Conservation (phyloP, 345 rosid species). For the Acer negundo region DNA sequence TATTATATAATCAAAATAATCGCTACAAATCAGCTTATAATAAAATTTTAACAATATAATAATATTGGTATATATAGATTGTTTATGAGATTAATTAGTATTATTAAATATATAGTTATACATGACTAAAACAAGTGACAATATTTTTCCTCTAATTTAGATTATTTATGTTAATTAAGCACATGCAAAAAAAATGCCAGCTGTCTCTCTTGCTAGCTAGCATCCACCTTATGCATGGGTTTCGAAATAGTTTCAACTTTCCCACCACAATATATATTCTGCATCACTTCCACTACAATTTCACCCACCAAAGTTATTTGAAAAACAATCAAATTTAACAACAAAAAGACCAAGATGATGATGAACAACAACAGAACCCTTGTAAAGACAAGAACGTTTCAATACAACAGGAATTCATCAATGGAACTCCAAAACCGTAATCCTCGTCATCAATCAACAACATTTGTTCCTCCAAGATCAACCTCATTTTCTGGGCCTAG, state of each 20-base stretch:
- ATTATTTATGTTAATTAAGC: no score
- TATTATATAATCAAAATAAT: no score
- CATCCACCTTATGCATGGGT: slow-evolving; percentile 25
- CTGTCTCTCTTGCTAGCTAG: not conserved
- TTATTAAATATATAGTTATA: no score
- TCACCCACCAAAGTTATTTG: slow-evolving; percentile 6
- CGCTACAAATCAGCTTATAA: no score
- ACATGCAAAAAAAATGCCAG: no score
- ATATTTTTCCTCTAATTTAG: no score
- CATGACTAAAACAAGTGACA: no score
- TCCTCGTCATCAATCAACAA: not conserved
- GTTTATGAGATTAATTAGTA: no score
- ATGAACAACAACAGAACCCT: slow-evolving; percentile 19
- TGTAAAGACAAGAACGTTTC: slow-evolving; percentile 25
- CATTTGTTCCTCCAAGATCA: not conserved
- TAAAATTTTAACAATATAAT: no score
- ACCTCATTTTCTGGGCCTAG: not conserved
- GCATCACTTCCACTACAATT: slow-evolving; percentile 8
- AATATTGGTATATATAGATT: no score
- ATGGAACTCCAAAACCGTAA: slow-evolving; percentile 15
- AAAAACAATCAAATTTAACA: not conserved
- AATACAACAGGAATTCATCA: slow-evolving; percentile 14
- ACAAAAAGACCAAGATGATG: slow-evolving; percentile 1
- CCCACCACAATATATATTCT: slow-evolving; percentile 36
- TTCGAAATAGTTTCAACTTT: slow-evolving; percentile 25